Evolutionary conservation across 2,329 filamentous ascomycete species (phyloP), one percentile per base, ranked within the genome.

Genomic region (Beauveria sp.): DNA sequence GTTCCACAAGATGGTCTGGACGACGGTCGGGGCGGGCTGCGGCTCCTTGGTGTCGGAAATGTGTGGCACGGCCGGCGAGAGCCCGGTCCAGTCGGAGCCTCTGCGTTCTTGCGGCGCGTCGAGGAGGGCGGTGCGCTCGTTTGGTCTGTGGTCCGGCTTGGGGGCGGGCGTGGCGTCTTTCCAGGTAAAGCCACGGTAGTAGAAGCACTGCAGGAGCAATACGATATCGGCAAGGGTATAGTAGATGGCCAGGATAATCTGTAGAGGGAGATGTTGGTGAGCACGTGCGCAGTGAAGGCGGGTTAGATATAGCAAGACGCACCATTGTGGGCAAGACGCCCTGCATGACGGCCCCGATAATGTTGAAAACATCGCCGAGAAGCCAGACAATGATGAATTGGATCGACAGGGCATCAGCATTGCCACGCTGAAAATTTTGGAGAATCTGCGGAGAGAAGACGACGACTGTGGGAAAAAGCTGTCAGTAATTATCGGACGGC

Each of bases 401-500:
- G 16, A 97, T 84, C 0, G 91, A 96, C 1, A 98, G 81, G 2
- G 92, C 93, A 72, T 97, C 91, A 62, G 92, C 91, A 46, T 89
- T 96, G 66, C 85, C 80, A 61, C 92, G 85, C 65, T 87, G 88
- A 77, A 96, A 97, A 72, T 97, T 97, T 71, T 96, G 91, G 68
- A 96, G 88, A 68, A 99, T 97, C 69, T 99, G 95, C 2, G 95
- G 95, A 1, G 91, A 95, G 78, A 97, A 99, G 62, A 99, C 95
- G 42, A 98, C 91, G 62, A 98, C 90, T 77, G 62, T 49, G 53
- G n/a, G n/a, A 40, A 31, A 31, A 18, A 24, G 6, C 60, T n/a
- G 60, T 38, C 34, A 55, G 42, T 40, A 57, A 22, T 10, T 31
- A 51, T 34, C 18, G 10, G 49, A 51, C 26, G 28, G 20, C 22